phyloP scores from a whole-genome alignment of 352 stramenopile genomes.

The Thalassiosira pacifica region DNA sequence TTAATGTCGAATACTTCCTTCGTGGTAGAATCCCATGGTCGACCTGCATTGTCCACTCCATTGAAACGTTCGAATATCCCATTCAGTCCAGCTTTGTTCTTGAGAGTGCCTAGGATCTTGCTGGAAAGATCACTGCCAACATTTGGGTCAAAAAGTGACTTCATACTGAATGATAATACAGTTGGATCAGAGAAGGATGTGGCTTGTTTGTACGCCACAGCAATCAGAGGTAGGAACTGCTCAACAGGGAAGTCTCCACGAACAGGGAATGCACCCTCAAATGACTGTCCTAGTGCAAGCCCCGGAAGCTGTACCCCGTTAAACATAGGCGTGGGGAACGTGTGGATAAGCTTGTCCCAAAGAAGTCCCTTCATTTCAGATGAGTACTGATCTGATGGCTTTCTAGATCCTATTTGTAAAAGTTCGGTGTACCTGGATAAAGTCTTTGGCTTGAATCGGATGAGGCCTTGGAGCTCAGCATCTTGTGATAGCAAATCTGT shows the following conservation, averaged over 20 bases:
- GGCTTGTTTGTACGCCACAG: slow-evolving; percentile 14
- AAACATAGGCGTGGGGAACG: slow-evolving; percentile 3
- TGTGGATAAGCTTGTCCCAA: slow-evolving; percentile 15
- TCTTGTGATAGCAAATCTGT: neutral
- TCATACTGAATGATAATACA: slow-evolving; percentile 16
- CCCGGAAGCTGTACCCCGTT: slow-evolving; percentile 32
- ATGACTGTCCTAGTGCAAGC: slow-evolving; percentile 7
- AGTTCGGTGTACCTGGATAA: slow-evolving; percentile 9
- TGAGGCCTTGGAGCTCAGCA: neutral
- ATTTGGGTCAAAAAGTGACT: slow-evolving; percentile 7
- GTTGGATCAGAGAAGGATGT: slow-evolving; percentile 3
- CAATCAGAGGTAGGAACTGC: slow-evolving; percentile 6
- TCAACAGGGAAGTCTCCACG: slow-evolving; percentile 4
- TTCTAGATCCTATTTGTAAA: slow-evolving; percentile 16
- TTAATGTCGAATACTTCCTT: slow-evolving; percentile 17
- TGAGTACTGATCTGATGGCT: slow-evolving; percentile 11
- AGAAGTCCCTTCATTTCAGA: slow-evolving; percentile 14
- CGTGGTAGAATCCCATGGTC: neutral
- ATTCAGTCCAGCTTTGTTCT: neutral
- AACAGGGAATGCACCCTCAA: slow-evolving; percentile 12
- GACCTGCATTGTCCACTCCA: neutral
- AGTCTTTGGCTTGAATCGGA: neutral
- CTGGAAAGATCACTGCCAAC: neutral
- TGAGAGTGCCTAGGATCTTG: neutral
- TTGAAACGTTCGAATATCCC: slow-evolving; percentile 3